Base-by-base conservation (phyloP, 768 basidiomycete genomes). In the Termitomyces titanicus region DNA sequence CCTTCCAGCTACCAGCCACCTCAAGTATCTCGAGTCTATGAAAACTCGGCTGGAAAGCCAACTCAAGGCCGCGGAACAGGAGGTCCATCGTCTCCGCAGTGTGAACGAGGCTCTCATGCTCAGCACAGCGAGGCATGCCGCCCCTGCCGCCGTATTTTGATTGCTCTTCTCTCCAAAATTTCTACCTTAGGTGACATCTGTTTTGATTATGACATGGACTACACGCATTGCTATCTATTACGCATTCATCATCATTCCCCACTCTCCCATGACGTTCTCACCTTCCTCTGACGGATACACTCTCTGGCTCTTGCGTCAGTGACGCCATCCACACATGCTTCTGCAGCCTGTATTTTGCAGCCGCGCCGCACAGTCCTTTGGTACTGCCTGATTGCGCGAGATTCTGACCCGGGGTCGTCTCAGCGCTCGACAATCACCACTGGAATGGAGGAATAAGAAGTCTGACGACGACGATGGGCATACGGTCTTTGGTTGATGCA, bases 61-160 rank as follows among this genome's bases (percentile, higher is more conserved):
- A 68, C 79, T 92, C 61, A 84, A 89, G 72, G 78, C 82, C 68
- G 86, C 88, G 58, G 90, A 92, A 71, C 79, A 82, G 55, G 90
- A 92, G 74, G 87, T 89, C 57, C 78, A 85, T 69, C 83, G 89
- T 64, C 86, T 92, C 65, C 83, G 89, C 71, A 86, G 82, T 66
- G 85, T 94, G 62, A 93, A 93, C 72, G 91, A 94, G 81, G 87
- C 88, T 40, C 79, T 94, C 69, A 92, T 92, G 88, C 83, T 93
- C 68, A 82, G 85, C 70, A 87, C 88, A 55, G 87, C 88, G 42
- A 85, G 87, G 71, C 88, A 88, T 73, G 82, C 57, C 61, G 66
- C 58, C 59, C 71, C 67, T 83, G 80, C 60, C 34, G 43, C 63
- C 22, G 53, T 63, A 24, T 70, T 66, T 50, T 68, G 56, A 67